These are phyloP conservation scores for Spathaspora girioi DNA, from an alignment of 805 yeast species.

Conservation along the genomic window DNA sequence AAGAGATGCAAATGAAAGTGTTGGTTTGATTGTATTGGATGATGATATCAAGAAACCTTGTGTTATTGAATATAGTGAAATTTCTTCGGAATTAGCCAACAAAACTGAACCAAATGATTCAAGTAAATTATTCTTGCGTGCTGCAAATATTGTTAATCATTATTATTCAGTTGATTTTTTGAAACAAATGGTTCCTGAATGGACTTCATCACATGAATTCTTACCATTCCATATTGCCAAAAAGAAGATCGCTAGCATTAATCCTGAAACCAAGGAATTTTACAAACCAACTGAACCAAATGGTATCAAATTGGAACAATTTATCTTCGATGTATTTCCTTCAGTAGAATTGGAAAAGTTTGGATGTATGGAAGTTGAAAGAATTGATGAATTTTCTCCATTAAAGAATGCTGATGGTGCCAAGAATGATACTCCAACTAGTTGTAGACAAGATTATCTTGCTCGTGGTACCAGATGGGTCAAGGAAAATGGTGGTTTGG, in stretches of 20 bases:
- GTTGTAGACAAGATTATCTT: constrained; percentile 67
- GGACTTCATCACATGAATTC: constrained; percentile 62
- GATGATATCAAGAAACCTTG: constrained; percentile 60
- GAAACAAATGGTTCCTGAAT: constrained; percentile 52
- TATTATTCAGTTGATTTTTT: constrained; percentile 84
- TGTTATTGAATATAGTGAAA: constrained; percentile 94
- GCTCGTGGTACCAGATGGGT: constrained; percentile 75
- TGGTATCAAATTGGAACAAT: constrained; percentile 94
- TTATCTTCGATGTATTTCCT: constrained; percentile 94
- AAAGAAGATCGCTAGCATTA: constrained; percentile 74
- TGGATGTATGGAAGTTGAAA: constrained; percentile 88
- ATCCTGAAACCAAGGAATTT: constrained; percentile 41
- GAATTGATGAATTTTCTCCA: constrained; percentile 87
- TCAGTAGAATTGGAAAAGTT: constrained; percentile 65
- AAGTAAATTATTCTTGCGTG: constrained; percentile 64
- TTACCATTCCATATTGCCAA: constrained; percentile 94
- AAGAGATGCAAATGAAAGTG: constrained; percentile 80
- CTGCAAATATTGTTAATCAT: constrained; percentile 97
- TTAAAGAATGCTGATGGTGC: constrained; percentile 87
- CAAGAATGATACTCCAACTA: constrained; percentile 78
- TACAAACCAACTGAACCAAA: constrained; percentile 72
- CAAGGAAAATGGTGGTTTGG: constrained; percentile 59
- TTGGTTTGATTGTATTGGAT: constrained; percentile 84
- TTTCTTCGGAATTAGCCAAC: constrained; percentile 67
- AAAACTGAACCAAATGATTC: constrained; percentile 54